These are phyloP conservation scores for Acacia melanoxylon DNA, from an alignment of 306 rosid species.

Conservation along the genomic window DNA sequence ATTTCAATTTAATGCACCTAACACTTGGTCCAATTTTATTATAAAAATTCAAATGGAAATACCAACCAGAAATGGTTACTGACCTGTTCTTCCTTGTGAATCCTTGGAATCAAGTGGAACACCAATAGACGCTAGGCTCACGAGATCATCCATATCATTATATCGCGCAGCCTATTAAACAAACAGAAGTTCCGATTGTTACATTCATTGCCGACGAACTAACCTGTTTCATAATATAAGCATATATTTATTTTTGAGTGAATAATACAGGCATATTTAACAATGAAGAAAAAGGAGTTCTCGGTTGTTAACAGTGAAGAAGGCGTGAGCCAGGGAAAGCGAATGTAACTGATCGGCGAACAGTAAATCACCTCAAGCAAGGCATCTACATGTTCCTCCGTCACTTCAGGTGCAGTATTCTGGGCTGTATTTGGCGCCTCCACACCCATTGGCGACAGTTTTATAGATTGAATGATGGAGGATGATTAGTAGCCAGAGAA, in stretches of 20 bases:
- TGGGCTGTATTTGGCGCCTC: conserved; percentile 34
- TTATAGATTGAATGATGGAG: neutral
- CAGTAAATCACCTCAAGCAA: conserved; percentile 49
- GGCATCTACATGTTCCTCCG: conserved; percentile 49
- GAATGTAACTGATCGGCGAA: neutral
- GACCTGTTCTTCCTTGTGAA: conserved; percentile 74
- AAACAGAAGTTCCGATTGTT: neutral
- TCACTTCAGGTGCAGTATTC: conserved; percentile 23
- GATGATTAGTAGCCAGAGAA: neutral
- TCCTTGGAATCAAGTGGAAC: conserved; percentile 77
- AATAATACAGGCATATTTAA: neutral
- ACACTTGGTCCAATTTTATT: neutral
- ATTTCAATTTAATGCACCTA: neutral
- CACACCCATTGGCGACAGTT: conserved; percentile 39
- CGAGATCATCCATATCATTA: conserved; percentile 63
- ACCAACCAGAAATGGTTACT: neutral
- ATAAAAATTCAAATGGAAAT: neutral
- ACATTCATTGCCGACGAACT: neutral
- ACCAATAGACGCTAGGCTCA: conserved; percentile 51
- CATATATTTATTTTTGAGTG: too few relatives aligned
- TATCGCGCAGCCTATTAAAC: conserved; percentile 72
- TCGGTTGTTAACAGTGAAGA: neutral
- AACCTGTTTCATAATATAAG: neutral
- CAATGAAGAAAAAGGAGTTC: neutral
- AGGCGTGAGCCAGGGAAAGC: neutral